phyloP scores from a whole-genome alignment of 2,329 filamentous ascomycete genomes.

The Chrysosporium queenslandicum region DNA sequence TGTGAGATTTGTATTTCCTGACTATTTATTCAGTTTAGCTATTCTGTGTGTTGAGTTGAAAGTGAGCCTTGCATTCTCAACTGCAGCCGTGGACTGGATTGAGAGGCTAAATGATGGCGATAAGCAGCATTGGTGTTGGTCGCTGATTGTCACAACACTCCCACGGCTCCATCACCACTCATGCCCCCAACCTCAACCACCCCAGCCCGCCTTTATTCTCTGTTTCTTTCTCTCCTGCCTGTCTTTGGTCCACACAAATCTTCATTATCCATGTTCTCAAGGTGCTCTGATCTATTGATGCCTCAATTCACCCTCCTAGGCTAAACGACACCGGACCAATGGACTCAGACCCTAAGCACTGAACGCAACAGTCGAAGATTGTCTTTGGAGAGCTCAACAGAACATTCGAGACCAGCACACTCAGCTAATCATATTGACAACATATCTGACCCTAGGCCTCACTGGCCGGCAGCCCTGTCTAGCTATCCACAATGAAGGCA shows the following conservation, averaged over 20 bases:
- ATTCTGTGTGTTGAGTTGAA: neutral
- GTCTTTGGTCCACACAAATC: neutral
- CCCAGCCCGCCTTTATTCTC: neutral
- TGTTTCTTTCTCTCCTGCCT: neutral
- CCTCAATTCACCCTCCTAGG: neutral
- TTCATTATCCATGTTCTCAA: neutral
- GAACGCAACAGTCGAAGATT: constrained; percentile 2
- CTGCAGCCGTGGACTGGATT: neutral
- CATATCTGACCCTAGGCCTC: neutral
- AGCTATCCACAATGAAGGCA: constrained; percentile 65
- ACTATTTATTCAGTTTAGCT: too few species aligned
- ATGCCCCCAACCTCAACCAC: neutral
- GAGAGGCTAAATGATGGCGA: neutral
- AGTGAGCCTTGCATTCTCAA: too few species aligned
- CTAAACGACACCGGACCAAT: neutral
- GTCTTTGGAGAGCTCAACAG: neutral
- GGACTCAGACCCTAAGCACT: constrained; percentile 1
- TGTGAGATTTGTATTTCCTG: too few species aligned
- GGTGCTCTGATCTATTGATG: constrained; percentile 4
- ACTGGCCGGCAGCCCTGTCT: neutral
- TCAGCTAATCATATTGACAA: neutral
- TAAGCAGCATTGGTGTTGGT: neutral
- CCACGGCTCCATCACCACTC: neutral
- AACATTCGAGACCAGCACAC: neutral
- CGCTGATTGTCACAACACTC: neutral